Base-by-base conservation (phyloP, 805 yeast genomes). In the Starmerella etchellsii region DNA sequence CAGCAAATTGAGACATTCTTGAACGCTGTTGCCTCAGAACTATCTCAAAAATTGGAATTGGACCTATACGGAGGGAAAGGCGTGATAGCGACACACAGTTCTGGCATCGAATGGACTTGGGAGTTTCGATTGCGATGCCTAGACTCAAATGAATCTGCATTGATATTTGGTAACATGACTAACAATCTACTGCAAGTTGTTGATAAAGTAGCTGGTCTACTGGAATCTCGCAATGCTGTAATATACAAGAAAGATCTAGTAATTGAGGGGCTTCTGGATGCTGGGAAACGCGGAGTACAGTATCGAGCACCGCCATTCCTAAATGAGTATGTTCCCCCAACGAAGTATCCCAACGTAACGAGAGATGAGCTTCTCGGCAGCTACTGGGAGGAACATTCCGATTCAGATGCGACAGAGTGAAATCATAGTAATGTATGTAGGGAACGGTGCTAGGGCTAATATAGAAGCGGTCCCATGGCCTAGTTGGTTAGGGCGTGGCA, bases 401-500 rank as follows among this genome's bases (percentile, higher is more conserved):
- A 30, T 30, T 30, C 32, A 11, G 32, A 30, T 13, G 32, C 20
- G 8, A 30, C 32, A 4, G 21, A 30, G 13, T 30, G 18, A 30
- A 23, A 23, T 23, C 10, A 7, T 23, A 23, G n/a, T n/a, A n/a
- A n/a, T n/a, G n/a, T n/a, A n/a, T n/a, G n/a, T n/a, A n/a, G n/a
- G n/a, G n/a, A n/a, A n/a, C n/a, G n/a, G 25, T 23, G 25, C 25
- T 8, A 7, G 25, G 10, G 10, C 10, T 8, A 7, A 10, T 23
- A 23, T 23, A 24, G 20, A 31, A 24, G 4, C 16, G 46, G 46
- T 68, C 72, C 69, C 71, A 68, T 68, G 72, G 72, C 72, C 72
- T 68, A 68, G 72, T 67, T 68, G 72, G 72, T 68, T 67, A 68
- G 66, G 72, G 72, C 71, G 71, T 67, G 68, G 72, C 67, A 71